phyloP scores from a whole-genome alignment of 2,329 filamentous ascomycete species.

The Mycogone perniciosa region DNA sequence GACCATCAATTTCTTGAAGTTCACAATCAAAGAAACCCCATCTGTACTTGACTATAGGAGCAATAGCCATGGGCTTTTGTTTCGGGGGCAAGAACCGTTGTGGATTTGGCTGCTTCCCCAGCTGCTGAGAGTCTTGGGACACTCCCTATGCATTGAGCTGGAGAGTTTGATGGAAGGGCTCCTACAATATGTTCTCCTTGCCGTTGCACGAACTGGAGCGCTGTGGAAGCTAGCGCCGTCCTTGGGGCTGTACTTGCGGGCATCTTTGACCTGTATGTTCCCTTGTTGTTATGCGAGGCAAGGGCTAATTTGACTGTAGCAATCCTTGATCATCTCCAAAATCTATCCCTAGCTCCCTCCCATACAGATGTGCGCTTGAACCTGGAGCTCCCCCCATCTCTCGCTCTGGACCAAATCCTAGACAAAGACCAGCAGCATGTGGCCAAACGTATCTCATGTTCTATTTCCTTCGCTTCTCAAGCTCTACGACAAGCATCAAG shows the following conservation, averaged over 20 bases:
- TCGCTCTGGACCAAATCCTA: conserved; percentile 32
- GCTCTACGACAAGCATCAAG: conserved; percentile 41
- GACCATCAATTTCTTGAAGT: conserved; percentile 70
- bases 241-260: conserved; percentile 42
- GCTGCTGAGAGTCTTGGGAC: conserved; percentile 51
- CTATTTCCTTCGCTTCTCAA: conserved; percentile 34
- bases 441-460: conserved; percentile 32
- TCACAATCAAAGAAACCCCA: conserved; percentile 70
- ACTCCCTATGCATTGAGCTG: conserved; percentile 41
- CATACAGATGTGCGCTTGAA: conserved; percentile 22
- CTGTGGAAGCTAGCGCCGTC: conserved; percentile 44
- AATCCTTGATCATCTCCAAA: conserved; percentile 30
- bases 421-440: conserved; percentile 18
- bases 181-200: conserved; percentile 42
- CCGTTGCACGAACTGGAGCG: conserved; percentile 35
- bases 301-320: conserved; percentile 18
- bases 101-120: conserved; percentile 60
- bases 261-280: conserved; percentile 40
- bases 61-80: conserved; percentile 37
- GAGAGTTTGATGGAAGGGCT: conserved; percentile 47
- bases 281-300: neutral
- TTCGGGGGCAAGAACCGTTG: conserved; percentile 53
- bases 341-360: conserved; percentile 21
- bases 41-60: conserved; percentile 51
- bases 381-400: conserved; percentile 34